Evolutionary conservation across 805 yeast species (phyloP).

Genomic region (Ogataea ramenticola): DNA sequence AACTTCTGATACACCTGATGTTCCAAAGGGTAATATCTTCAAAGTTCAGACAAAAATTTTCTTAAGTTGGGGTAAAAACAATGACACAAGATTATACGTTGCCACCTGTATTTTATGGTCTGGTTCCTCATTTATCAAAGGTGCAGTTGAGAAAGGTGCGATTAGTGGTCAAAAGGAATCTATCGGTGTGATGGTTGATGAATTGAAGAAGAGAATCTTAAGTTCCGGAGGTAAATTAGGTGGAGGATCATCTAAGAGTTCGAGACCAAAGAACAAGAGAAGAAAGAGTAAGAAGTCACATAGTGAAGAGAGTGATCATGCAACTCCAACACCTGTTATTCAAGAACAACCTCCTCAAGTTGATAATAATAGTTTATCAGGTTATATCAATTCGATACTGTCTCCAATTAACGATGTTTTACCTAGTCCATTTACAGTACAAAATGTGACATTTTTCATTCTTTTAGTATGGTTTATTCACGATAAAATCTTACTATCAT

Average conservation of each 20-base stretch:
- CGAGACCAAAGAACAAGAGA: conserved; percentile 11
- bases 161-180: conserved; percentile 66
- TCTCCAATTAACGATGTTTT: not conserved
- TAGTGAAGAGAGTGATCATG: not conserved
- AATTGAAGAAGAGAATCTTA: conserved; percentile 33
- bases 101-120: conserved; percentile 61
- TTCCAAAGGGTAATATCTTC: conserved; percentile 72
- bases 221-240: conserved; percentile 2
- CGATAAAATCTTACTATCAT: too few relatives aligned
- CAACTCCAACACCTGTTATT: conserved; percentile 5
- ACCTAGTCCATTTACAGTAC: conserved; percentile 5
- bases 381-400: conserved; percentile 1
- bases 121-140: conserved; percentile 71
- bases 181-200: conserved; percentile 39
- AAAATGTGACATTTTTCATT: not conserved
- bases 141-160: conserved; percentile 68
- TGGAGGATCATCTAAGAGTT: not conserved
- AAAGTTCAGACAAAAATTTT: conserved; percentile 50
- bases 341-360: not conserved
- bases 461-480: not conserved
- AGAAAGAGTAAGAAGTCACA: conserved; percentile 3
- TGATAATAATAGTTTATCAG: conserved; percentile 11
- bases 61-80: conserved; percentile 56
- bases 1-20: conserved; percentile 66
- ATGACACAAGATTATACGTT: conserved; percentile 44